phyloP scores from a whole-genome alignment of 805 yeast species.

The Alloascoidea hylecoeti region DNA sequence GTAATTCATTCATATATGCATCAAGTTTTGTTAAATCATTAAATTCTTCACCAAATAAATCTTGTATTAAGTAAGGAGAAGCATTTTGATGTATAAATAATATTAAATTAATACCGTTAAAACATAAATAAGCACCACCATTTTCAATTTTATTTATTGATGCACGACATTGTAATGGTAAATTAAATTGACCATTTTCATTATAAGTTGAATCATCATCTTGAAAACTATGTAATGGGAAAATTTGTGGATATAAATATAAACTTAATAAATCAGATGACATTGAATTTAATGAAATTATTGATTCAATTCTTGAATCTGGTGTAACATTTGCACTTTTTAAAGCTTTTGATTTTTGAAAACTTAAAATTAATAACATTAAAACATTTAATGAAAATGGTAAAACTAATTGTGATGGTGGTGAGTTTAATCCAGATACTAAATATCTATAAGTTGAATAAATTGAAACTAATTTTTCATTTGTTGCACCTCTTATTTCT shows the following conservation, averaged over 20 bases:
- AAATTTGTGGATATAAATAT: constrained; percentile 68
- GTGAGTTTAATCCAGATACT: constrained; percentile 26
- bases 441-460: constrained; percentile 42
- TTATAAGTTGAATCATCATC: constrained; percentile 42
- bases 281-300: constrained; percentile 33
- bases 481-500: constrained; percentile 38
- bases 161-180: constrained; percentile 36
- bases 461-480: constrained; percentile 35
- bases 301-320: constrained; percentile 50
- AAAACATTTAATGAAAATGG: constrained; percentile 72
- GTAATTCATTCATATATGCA: constrained; percentile 43
- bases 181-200: constrained; percentile 25
- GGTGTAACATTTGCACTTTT: constrained; percentile 33
- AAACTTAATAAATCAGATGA: constrained; percentile 43
- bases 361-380: constrained; percentile 51
- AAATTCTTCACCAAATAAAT: constrained; percentile 53
- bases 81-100: constrained; percentile 63
- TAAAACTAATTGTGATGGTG: constrained; percentile 54
- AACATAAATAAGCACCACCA: constrained; percentile 70
- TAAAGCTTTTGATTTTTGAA: constrained; percentile 56
- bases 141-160: constrained; percentile 26
- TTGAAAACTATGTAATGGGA: constrained; percentile 52
- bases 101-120: constrained; percentile 45
- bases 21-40: constrained; percentile 25
- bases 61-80: constrained; percentile 51